A percentile compares a stretch with the other conserved stretches of the same genome.
phyloP scores from a whole-genome alignment of 164 flowering plant genomes.

The Kalanchoe fedtschenkoi region DNA sequence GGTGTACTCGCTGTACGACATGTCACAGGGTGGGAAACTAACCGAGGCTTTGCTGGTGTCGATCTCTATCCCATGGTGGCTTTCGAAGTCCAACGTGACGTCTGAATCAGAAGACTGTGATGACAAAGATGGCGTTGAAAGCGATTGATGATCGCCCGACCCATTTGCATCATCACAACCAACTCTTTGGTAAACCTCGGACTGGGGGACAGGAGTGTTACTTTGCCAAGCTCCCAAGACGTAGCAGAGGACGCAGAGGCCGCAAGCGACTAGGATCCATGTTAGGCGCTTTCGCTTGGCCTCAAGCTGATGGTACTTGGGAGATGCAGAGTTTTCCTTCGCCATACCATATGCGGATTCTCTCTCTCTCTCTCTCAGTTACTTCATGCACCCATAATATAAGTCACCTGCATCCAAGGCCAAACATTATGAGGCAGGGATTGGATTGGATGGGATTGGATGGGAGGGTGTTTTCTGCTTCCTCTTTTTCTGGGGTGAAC shows the following conservation, averaged over 20 bases:
- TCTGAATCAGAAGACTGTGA: conserved; percentile 1
- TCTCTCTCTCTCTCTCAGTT: too few relatives aligned
- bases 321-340: conserved; percentile 38
- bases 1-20: conserved; percentile 68
- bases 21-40: conserved; percentile 53
- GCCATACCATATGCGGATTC: too few relatives aligned
- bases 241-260: conserved; percentile 69
- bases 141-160: neutral
- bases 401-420: too few relatives aligned
- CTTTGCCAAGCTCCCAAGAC: conserved; percentile 74
- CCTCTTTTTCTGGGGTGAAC: too few relatives aligned
- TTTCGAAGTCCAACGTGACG: conserved; percentile 45
- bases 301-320: conserved; percentile 60
- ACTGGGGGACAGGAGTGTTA: conserved; percentile 20
- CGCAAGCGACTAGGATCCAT: conserved; percentile 58
- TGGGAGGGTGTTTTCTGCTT: too few relatives aligned
- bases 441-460: too few relatives aligned
- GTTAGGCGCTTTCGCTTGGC: conserved; percentile 52
- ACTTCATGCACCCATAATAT: too few relatives aligned
- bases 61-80: conserved; percentile 51
- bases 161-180: conserved; percentile 18
- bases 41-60: conserved; percentile 17
- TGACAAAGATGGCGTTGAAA: conserved; percentile 10
- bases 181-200: conserved; percentile 25
- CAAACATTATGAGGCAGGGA: too few relatives aligned